Evolutionary conservation across 192 early-diverging fungal genomes (phyloP).

Genomic region (Coemansia sp.): DNA sequence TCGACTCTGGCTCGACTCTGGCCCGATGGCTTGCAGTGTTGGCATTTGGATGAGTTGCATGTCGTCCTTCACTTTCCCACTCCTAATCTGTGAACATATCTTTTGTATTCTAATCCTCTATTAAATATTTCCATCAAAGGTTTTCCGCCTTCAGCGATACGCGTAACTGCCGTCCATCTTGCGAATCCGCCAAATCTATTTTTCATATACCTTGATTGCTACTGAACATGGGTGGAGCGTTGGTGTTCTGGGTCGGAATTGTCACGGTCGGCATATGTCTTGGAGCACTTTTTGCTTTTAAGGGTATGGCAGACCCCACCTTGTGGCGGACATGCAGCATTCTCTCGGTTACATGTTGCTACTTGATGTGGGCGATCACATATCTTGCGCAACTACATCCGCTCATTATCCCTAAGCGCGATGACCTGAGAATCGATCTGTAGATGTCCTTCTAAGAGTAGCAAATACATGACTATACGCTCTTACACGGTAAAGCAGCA

Average conservation of each 20-base stretch:
- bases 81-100: background rate
- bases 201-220: background rate
- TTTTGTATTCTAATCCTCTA: background rate
- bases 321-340: conserved; percentile 54
- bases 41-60: background rate
- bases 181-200: background rate
- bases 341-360: conserved; percentile 45
- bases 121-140: background rate
- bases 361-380: conserved; percentile 82
- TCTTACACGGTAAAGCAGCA: background rate
- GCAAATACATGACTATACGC: background rate
- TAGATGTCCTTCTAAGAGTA: background rate
- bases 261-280: conserved; percentile 34
- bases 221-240: conserved; percentile 46
- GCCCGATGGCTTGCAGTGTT: background rate
- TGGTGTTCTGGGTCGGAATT: conserved; percentile 48
- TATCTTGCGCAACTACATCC: conserved; percentile 87
- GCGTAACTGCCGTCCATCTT: background rate
- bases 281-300: conserved; percentile 35
- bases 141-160: background rate
- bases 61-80: background rate
- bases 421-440: conserved; percentile 59
- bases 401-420: conserved; percentile 71
- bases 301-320: conserved; percentile 46
- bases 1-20: background rate